Evolutionary conservation across 345 rosid species (phyloP).

Genomic region (Hibiscus tridactylites): DNA sequence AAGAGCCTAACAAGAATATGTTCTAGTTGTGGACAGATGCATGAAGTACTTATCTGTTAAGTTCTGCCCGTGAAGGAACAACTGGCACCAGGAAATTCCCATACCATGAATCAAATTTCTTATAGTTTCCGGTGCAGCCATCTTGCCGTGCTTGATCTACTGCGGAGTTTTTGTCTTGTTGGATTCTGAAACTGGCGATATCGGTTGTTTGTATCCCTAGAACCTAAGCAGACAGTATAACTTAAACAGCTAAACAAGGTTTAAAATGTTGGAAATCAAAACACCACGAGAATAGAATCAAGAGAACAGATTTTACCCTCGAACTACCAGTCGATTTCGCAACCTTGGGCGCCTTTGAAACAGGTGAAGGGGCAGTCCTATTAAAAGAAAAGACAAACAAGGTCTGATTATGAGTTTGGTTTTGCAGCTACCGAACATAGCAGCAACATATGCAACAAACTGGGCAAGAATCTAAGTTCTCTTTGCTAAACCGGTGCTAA

Average conservation of each 20-base stretch:
- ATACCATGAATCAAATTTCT: slow-evolving; percentile 37
- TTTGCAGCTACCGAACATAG: not conserved
- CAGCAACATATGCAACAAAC: not conserved
- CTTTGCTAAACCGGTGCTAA: too few species aligned
- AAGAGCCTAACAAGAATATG: not conserved
- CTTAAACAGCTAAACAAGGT: not conserved
- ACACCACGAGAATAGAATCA: not conserved
- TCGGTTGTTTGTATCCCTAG: slow-evolving; percentile 1
- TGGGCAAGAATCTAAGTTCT: not conserved
- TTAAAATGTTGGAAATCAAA: not conserved
- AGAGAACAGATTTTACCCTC: not conserved
- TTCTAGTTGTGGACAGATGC: not conserved
- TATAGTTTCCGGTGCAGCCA: slow-evolving; percentile 37
- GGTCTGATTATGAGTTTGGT: not conserved
- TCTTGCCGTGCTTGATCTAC: slow-evolving; percentile 49
- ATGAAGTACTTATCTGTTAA: slow-evolving; percentile 8
- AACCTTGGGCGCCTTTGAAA: slow-evolving; percentile 5
- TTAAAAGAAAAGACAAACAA: not conserved
- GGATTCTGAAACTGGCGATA: slow-evolving; percentile 14
- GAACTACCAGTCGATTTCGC: not conserved
- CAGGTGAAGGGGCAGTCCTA: slow-evolving; percentile 11
- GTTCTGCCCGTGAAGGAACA: slow-evolving; percentile 40
- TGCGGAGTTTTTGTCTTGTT: slow-evolving; percentile 32
- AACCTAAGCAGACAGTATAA: slow-evolving; percentile 16
- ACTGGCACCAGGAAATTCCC: slow-evolving; percentile 56